phyloP scores from a whole-genome alignment of 1,139 yeast genomes.

The Sugiyamaella grinbergsii region DNA sequence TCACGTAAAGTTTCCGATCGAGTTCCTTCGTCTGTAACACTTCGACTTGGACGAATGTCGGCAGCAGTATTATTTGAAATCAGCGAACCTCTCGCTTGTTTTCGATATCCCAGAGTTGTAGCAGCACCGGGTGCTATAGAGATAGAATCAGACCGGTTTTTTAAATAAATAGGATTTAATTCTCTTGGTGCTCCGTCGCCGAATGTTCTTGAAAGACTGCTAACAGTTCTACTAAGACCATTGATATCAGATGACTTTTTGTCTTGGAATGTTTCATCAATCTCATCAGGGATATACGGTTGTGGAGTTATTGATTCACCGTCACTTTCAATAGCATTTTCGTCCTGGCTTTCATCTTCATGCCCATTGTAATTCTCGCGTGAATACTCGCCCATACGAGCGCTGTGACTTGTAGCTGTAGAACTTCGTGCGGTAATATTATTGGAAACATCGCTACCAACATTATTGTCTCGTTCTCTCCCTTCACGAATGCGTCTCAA shows the following conservation, averaged over 20 bases:
- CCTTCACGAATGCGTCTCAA: conserved; percentile 1
- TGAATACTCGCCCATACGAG: conserved; percentile 1
- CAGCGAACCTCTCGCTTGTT: conserved; percentile 9
- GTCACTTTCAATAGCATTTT: conserved; percentile 14
- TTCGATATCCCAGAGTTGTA: conserved; percentile 13
- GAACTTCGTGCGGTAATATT: background rate
- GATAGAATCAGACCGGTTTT: conserved; percentile 16
- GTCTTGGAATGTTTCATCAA: conserved; percentile 1
- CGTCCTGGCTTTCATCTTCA: conserved; percentile 6
- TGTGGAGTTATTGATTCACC: conserved; percentile 10
- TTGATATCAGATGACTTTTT: background rate
- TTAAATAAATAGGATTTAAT: conserved; percentile 11
- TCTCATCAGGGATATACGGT: background rate
- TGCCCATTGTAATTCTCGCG: background rate
- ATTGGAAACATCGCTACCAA: background rate
- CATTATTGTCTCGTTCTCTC: background rate
- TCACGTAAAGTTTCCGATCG: conserved; percentile 23
- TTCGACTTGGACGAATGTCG: conserved; percentile 5
- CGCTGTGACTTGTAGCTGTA: background rate
- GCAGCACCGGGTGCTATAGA: conserved; percentile 20
- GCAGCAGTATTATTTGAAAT: background rate
- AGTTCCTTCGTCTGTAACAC: conserved; percentile 2
- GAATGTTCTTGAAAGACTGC: background rate
- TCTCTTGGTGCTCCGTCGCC: conserved; percentile 2
- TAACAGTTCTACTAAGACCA: background rate